Evolutionary conservation across 2,329 filamentous ascomycete genomes (phyloP).

Genomic region (Leptographium procerum): DNA sequence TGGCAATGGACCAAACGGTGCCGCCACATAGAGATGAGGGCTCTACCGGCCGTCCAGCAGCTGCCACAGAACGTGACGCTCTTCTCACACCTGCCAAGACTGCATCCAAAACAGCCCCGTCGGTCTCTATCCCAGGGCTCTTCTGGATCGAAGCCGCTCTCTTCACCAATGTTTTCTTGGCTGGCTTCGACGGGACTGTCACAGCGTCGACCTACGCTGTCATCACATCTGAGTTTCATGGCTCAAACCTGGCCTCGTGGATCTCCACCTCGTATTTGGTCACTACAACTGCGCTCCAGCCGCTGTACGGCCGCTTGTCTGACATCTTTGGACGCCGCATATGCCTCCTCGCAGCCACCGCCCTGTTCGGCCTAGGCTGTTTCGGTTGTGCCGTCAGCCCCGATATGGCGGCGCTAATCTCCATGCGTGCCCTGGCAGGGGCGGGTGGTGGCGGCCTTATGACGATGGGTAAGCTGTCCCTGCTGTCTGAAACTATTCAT

Average conservation of each 20-base stretch:
- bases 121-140: conserved; percentile 31
- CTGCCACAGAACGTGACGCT: too few relatives aligned
- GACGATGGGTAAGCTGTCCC: conserved; percentile 33
- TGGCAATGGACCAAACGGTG: too few relatives aligned
- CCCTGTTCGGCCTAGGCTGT: conserved; percentile 21
- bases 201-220: conserved; percentile 64
- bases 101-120: too few relatives aligned
- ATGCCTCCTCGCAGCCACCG: conserved; percentile 50
- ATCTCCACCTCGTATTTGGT: conserved; percentile 40
- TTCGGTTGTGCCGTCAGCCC: conserved; percentile 43
- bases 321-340: conserved; percentile 52
- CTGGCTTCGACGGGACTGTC: conserved; percentile 60
- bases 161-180: conserved; percentile 53
- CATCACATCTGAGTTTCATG: conserved; percentile 34
- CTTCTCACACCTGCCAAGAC: neutral
- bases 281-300: conserved; percentile 49
- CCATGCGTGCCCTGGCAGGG: conserved; percentile 32
- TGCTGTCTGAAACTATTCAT: neutral
- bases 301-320: conserved; percentile 49
- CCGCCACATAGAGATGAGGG: too few relatives aligned
- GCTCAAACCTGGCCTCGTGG: conserved; percentile 40
- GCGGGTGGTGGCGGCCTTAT: conserved; percentile 64
- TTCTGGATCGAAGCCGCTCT: conserved; percentile 49
- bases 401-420: conserved; percentile 40
- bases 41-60: too few relatives aligned